Percentiles rank a stretch among this genome's conserved stretches.
These are phyloP conservation scores for Gyrodon lividus DNA, from an alignment of 768 basidiomycete genomes.

Conservation along the genomic window DNA sequence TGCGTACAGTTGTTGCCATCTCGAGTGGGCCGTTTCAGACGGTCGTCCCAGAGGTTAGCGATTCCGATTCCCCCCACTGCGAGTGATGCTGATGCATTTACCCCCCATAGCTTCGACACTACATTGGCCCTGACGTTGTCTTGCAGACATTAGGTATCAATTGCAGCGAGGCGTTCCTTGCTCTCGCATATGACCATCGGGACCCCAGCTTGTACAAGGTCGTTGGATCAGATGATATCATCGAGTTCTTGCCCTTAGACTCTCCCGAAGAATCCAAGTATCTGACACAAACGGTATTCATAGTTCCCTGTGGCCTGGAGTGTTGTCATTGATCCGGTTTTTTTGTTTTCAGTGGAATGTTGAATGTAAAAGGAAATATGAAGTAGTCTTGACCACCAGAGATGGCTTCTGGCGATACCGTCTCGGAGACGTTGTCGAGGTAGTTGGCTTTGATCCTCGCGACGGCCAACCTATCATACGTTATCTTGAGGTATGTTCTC, in stretches of 20 bases:
- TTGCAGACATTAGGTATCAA: slow-evolving; percentile 20
- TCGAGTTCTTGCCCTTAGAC: slow-evolving; percentile 20
- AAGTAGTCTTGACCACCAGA: slow-evolving; percentile 25
- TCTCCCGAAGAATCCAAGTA: slow-evolving; percentile 21
- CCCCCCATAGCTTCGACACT: slow-evolving; percentile 11
- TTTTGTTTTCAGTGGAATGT: slow-evolving; percentile 19
- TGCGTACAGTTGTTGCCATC: slow-evolving; percentile 16
- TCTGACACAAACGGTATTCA: slow-evolving; percentile 16
- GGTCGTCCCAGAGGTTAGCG: slow-evolving; percentile 20
- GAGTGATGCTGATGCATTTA: neutral
- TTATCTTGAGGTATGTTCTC: slow-evolving; percentile 20
- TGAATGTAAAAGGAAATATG: slow-evolving; percentile 13
- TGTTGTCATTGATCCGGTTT: neutral
- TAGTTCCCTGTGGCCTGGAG: neutral
- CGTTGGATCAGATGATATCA: slow-evolving; percentile 24
- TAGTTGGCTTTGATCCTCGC: slow-evolving; percentile 21
- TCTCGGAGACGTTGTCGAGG: slow-evolving; percentile 20
- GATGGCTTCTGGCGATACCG: slow-evolving; percentile 26
- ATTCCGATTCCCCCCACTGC: neutral
- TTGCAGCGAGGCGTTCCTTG: slow-evolving; percentile 23
- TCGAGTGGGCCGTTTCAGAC: slow-evolving; percentile 24
- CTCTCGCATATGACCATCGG: slow-evolving; percentile 21
- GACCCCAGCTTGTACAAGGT: slow-evolving; percentile 24
- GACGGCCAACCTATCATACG: slow-evolving; percentile 22
- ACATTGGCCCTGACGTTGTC: slow-evolving; percentile 20